Evolutionary conservation across 78 protist species (phyloP), one percentile per base, ranked within the genome.

Genomic region (Chrysochromulina parva): DNA sequence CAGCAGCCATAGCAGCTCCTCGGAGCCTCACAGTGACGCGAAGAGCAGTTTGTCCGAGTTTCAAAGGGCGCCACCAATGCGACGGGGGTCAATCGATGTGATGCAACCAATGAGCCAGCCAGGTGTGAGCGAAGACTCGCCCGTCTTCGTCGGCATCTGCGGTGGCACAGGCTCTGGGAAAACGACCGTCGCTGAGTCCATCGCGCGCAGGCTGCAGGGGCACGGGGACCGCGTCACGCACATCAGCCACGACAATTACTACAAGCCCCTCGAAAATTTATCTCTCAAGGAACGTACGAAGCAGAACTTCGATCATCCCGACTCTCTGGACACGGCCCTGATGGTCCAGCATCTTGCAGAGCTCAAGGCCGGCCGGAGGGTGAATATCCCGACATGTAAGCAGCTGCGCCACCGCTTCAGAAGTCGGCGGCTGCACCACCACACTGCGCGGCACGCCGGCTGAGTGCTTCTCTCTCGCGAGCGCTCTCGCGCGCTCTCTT

Each of bases 81-180:
- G 38, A 38, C 38, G 38, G 38, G 38, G 38, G 38, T 38, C 38
- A 38, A 38, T 38, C 38, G 38, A 38, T 38, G 0, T 38, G 38
- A 38, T 38, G 38, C 38, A 38, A 38, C 38, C 38, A 38, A 38
- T 38, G 38, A 38, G 38, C 38, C 38, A 38, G 38, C 38, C 38
- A 38, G 38, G 38, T 38, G 38, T 38, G 38, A 38, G 38, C 38
- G 38, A 38, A 38, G 38, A 38, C 38, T 38, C 38, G 55, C 82
- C 82, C 28, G 26, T 74, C n/a, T 19, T 74, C 58, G 82, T 74
- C 28, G 82, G 82, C 5, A 48, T 74, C 55, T 53, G 57, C 14
- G 82, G 82, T 55, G 82, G 82, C 53, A 74, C 82, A 1, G 82
- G 82, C 53, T 74, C 82, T 14, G 82, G 82, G 3, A 74, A 74